Evolutionary conservation across 192 early-diverging fungal genomes (phyloP).

Genomic region (Coemansia sp.): DNA sequence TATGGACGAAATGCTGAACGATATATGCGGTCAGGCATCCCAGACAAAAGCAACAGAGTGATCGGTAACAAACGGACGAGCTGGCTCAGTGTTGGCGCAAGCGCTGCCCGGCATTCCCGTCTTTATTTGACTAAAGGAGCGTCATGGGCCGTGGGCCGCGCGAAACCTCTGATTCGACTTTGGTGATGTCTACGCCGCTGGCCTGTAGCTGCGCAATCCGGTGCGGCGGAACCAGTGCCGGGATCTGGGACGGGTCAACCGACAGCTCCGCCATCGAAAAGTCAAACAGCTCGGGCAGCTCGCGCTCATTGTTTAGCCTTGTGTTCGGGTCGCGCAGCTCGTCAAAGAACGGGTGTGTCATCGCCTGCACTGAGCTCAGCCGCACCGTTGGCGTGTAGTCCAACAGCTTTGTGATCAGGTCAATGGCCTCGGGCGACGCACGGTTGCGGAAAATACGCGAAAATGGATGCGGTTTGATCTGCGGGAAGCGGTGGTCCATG

Average conservation of each 20-base stretch:
- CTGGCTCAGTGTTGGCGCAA: not conserved
- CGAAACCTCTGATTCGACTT: conserved; percentile 50
- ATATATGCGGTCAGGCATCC: not conserved
- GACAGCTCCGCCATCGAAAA: conserved; percentile 85
- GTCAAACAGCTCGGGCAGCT: conserved; percentile 89
- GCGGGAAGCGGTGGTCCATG: conserved; percentile 97
- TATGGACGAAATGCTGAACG: not conserved
- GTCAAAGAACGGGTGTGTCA: conserved; percentile 97
- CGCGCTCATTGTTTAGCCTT: conserved; percentile 75
- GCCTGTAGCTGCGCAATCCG: conserved; percentile 38
- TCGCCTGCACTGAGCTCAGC: conserved; percentile 83
- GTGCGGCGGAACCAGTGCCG: conserved; percentile 80
- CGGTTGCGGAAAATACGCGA: conserved; percentile 81
- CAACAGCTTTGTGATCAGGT: conserved; percentile 79
- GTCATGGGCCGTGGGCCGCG: conserved; percentile 46
- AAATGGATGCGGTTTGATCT: conserved; percentile 93
- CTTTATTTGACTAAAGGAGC: conserved; percentile 19
- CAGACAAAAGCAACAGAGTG: not conserved
- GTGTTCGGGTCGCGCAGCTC: conserved; percentile 87
- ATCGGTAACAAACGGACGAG: not conserved
- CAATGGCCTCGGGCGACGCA: conserved; percentile 81
- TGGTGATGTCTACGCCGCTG: conserved; percentile 40
- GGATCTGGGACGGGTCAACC: conserved; percentile 78
- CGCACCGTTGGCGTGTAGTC: conserved; percentile 88
- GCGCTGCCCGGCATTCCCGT: not conserved